These are phyloP conservation scores for Castanea sativa DNA, from an alignment of 306 rosid species.

Conservation along the genomic window DNA sequence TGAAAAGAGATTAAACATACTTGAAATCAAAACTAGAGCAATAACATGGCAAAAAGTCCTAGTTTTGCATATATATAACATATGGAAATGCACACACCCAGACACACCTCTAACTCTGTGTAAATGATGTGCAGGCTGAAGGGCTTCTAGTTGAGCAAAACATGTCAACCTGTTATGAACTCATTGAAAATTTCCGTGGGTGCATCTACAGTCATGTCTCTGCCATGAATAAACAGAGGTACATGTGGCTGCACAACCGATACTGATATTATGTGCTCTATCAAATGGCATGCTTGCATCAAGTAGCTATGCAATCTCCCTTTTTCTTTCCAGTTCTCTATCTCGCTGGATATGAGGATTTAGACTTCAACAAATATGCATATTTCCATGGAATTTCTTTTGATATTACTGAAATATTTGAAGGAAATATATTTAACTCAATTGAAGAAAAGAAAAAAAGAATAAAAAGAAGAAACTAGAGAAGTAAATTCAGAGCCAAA, in stretches of 20 bases:
- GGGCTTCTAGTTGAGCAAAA: constrained; percentile 59
- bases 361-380: too few relatives aligned
- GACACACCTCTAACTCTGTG: neutral
- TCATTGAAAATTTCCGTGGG: constrained; percentile 45
- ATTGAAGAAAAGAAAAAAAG: too few relatives aligned
- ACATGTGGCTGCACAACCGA: constrained; percentile 7
- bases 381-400: too few relatives aligned
- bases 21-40: neutral
- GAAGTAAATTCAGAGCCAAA: too few relatives aligned
- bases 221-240: constrained; percentile 60
- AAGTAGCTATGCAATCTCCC: too few relatives aligned
- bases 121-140: constrained; percentile 47
- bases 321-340: too few relatives aligned
- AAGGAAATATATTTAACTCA: too few relatives aligned
- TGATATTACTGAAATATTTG: too few relatives aligned
- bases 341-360: too few relatives aligned
- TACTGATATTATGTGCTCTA: neutral
- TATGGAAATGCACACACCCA: neutral
- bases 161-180: constrained; percentile 46
- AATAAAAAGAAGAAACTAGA: too few relatives aligned
- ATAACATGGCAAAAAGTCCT: neutral
- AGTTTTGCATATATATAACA: neutral
- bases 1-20: neutral
- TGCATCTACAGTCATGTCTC: constrained; percentile 50
- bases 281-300: too few relatives aligned